Percentiles rank a stretch among this genome's conserved stretches.
Conservation (phyloP, 2,329 filamentous ascomycete genomes). For the Geosmithia putterillii region DNA sequence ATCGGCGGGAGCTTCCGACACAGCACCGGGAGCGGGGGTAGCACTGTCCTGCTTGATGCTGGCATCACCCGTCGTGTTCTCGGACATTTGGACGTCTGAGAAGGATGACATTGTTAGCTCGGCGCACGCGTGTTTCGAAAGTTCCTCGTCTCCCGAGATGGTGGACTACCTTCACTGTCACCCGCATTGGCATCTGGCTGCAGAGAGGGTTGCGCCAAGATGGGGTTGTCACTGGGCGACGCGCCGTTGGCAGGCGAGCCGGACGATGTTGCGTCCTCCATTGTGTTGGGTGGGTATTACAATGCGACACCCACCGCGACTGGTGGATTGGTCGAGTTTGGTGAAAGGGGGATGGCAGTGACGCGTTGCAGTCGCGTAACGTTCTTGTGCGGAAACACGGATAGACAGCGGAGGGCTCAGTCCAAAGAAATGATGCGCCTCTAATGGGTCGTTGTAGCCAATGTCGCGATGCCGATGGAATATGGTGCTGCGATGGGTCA, state of each 20-base stretch:
- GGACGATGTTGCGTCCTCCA: constrained; percentile 48
- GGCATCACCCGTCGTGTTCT: constrained; percentile 39
- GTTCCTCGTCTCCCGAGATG: neutral
- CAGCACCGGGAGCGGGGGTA: constrained; percentile 40
- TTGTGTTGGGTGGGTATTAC: constrained; percentile 12
- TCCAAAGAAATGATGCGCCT: neutral
- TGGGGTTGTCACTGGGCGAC: constrained; percentile 44
- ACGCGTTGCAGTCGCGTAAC: neutral
- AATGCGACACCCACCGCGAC: constrained; percentile 1
- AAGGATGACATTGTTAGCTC: neutral
- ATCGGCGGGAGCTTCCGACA: constrained; percentile 54
- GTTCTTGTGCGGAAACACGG: neutral
- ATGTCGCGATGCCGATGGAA: constrained; percentile 11
- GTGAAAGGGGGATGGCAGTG: neutral
- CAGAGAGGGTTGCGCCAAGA: constrained; percentile 41
- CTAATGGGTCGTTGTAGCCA: constrained; percentile 7
- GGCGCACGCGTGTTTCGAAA: neutral
- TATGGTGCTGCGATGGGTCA: constrained; percentile 7
- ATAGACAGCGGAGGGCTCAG: neutral
- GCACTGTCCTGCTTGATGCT: constrained; percentile 49
- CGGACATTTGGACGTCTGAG: constrained; percentile 53
- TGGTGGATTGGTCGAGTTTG: neutral
- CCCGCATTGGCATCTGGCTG: constrained; percentile 26
- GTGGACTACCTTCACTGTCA: constrained; percentile 34
- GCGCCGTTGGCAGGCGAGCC: constrained; percentile 44